Conservation (phyloP, 305 asterid species). For the Plantago rigida region DNA sequence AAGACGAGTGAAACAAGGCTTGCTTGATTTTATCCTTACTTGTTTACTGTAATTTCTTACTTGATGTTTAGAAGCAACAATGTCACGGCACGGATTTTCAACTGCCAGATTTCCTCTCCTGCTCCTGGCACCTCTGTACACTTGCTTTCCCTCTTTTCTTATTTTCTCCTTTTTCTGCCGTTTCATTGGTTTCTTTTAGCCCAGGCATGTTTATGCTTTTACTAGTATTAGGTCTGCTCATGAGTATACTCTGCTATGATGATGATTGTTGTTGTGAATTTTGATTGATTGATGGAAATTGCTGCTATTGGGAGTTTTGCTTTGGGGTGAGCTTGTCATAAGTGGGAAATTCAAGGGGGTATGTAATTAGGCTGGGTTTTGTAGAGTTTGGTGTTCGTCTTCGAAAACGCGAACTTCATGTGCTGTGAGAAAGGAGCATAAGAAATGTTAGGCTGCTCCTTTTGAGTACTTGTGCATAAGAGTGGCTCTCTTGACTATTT, state of each 20-base stretch:
- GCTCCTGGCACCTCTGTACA: constrained; percentile 86
- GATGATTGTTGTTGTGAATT: too few relatives aligned
- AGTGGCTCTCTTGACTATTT: too few relatives aligned
- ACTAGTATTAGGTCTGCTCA: too few relatives aligned
- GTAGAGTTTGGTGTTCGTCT: neutral
- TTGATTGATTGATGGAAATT: too few relatives aligned
- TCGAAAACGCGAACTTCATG: too few relatives aligned
- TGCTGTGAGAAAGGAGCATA: neutral
- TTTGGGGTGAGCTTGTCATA: neutral
- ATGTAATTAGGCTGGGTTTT: neutral
- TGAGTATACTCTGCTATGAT: too few relatives aligned
- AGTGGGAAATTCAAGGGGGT: neutral
- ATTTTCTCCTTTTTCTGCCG: neutral
- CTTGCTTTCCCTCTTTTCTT: neutral
- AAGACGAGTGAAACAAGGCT: too few relatives aligned
- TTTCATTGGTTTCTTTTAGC: too few relatives aligned
- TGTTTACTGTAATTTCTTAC: neutral
- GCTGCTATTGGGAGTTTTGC: neutral
- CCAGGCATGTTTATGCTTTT: neutral
- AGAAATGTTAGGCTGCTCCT: neutral
- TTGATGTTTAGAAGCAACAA: constrained; percentile 82
- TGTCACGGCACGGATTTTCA: constrained; percentile 87
- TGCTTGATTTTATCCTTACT: too few relatives aligned
- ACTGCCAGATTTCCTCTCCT: constrained; percentile 84
- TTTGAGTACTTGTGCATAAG: too few relatives aligned